Percentiles rank a stretch among this genome's conserved stretches.
Conservation (phyloP, 805 yeast genomes). For the Barnettozyma vustinii region DNA sequence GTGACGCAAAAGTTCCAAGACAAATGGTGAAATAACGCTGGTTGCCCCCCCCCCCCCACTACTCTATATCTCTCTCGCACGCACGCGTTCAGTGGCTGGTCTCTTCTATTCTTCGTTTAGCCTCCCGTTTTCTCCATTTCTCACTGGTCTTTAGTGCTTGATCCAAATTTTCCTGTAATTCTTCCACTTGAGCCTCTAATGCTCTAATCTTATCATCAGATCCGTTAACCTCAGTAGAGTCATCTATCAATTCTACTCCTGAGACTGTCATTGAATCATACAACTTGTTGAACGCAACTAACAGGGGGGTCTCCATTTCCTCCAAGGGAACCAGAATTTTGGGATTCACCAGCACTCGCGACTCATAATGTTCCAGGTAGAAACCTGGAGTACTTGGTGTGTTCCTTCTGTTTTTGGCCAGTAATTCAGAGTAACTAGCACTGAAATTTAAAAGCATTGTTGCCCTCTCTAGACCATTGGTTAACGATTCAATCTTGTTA, state of each 20-base stretch:
- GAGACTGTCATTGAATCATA: slow-evolving; percentile 14
- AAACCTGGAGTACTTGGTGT: slow-evolving; percentile 5
- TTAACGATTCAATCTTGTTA: slow-evolving; percentile 7
- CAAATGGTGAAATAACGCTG: too few relatives aligned
- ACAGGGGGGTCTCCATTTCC: slow-evolving; percentile 4
- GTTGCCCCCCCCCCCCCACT: too few relatives aligned
- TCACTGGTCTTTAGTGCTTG: background rate
- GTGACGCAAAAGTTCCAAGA: too few relatives aligned
- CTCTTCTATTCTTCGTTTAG: background rate
- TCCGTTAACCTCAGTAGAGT: background rate
- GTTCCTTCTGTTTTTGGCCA: slow-evolving; percentile 1
- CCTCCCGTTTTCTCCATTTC: background rate
- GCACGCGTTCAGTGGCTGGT: background rate
- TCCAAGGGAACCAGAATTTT: slow-evolving; percentile 2
- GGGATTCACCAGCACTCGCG: background rate
- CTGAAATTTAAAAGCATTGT: slow-evolving; percentile 7
- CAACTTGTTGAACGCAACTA: slow-evolving; percentile 13
- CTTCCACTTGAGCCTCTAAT: background rate
- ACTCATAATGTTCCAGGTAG: slow-evolving; percentile 7
- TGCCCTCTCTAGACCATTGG: slow-evolving; percentile 20
- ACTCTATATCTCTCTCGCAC: too few relatives aligned
- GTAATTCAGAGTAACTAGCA: slow-evolving; percentile 6
- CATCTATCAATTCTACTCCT: background rate
- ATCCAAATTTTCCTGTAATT: background rate
- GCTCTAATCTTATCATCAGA: background rate